Percentiles rank a stretch among this genome's conserved stretches.
Evolutionary conservation across 768 basidiomycete species (phyloP).

Genomic region (Pulveroboletus sp.): DNA sequence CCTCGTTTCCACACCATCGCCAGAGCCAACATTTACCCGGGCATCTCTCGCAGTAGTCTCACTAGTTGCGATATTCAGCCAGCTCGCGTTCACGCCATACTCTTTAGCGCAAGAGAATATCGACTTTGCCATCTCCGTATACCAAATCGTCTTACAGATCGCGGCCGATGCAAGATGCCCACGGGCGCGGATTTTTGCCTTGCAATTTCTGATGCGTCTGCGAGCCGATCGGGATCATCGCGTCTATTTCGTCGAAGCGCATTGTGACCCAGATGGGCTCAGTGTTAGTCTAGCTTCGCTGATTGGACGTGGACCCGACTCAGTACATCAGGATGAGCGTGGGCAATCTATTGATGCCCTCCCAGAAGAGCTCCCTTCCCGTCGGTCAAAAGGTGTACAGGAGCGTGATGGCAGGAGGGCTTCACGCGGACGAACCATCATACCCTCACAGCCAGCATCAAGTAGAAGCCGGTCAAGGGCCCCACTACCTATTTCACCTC

Average conservation of each 20-base stretch:
- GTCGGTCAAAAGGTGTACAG: slow-evolving; percentile 48
- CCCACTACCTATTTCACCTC: slow-evolving; percentile 31
- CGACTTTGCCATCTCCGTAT: slow-evolving; percentile 53
- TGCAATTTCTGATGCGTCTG: slow-evolving; percentile 87
- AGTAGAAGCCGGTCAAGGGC: slow-evolving; percentile 67
- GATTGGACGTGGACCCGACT: slow-evolving; percentile 49
- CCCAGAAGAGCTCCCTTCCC: slow-evolving; percentile 30
- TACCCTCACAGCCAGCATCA: slow-evolving; percentile 42
- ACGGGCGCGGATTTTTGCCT: slow-evolving; percentile 62
- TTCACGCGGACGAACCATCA: slow-evolving; percentile 51
- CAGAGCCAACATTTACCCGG: slow-evolving; percentile 36
- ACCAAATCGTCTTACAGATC: slow-evolving; percentile 48
- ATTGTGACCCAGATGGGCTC: slow-evolving; percentile 57
- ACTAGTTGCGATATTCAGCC: slow-evolving; percentile 64
- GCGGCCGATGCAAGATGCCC: slow-evolving; percentile 46
- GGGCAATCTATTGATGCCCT: slow-evolving; percentile 17
- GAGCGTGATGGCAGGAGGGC: slow-evolving; percentile 50
- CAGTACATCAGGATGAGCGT: slow-evolving; percentile 28
- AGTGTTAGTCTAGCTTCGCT: slow-evolving; percentile 58
- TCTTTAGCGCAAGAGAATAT: slow-evolving; percentile 46
- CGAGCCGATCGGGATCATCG: slow-evolving; percentile 89
- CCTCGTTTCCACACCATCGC: slow-evolving; percentile 23
- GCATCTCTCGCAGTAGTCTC: slow-evolving; percentile 61
- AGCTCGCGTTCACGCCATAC: slow-evolving; percentile 68
- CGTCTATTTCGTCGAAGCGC: slow-evolving; percentile 61